Evolutionary conservation across 805 yeast species (phyloP), one percentile per base, ranked within the genome.

Genomic region (Monosporozyma aquatica): DNA sequence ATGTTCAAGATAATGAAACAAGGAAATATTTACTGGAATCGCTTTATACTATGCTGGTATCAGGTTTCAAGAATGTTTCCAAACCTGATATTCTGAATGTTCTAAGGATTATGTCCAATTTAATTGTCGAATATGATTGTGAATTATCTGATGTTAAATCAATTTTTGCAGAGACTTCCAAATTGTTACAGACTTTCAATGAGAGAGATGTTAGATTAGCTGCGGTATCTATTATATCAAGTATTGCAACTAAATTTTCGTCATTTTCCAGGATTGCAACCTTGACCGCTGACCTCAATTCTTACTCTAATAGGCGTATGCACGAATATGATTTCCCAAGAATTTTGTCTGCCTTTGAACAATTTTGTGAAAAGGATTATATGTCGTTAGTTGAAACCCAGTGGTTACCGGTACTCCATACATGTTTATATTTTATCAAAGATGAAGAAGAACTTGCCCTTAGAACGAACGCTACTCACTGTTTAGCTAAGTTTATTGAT

Each of bases 381-480:
- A 9, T 40, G 5, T 45, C 55, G 0, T 62, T 83, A 2, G 55
- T 74, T 0, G 66, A 74, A 1, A 34, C 61, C 3, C 86, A 86
- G 52, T 92, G 97, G 97, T 49, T 75, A 8, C 96, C 96, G 3
- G 53, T 92, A 3, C 43, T 92, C 17, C 74, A 81, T 57, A 75
- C 78, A 42, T 69, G 78, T 44, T 67, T 92, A 30, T 87, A 66
- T 55, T 84, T 75, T 56, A 74, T 92, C 44, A 77, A 78, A 43
- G 95, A 86, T 53, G 78, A 78, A 28, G 80, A 77, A 11, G 98
- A 90, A 60, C 67, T 82, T 38, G 80, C 95, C 0, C 66, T 90
- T 44, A 73, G 97, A 61, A 73, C 84, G 0, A 85, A 84, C 54
- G 85, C 95, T 2, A 63, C 84, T 0, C 78, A 73, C 49, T 64